Evolutionary conservation across 2,329 filamentous ascomycete species (phyloP), one percentile per base, ranked within the genome.

Genomic region (Colletotrichum gloeosporioides): DNA sequence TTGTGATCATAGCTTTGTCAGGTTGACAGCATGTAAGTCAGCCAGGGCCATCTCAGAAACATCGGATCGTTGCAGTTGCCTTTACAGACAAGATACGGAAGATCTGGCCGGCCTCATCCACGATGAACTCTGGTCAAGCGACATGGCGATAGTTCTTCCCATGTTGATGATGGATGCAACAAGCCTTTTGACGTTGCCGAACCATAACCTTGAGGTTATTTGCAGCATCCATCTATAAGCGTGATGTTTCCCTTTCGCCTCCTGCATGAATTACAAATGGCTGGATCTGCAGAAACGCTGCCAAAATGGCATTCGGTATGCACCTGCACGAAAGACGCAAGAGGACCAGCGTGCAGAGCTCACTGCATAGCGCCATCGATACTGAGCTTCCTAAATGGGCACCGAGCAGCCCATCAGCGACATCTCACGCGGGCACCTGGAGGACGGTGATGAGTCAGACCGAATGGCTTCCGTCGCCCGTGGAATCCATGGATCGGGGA

Each of bases 361-460:
- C 22, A 18, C 27, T 29, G 44, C 27, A 22, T 53, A 53, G 44
- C n/a, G 25, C 16, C 18, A 68, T 59, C 27, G 10, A 32, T 25
- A 53, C n/a, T 36, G 62, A 44, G 62, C 70, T 73, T 76, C 70
- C 73, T 73, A 69, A 29, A 31, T 5, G 70, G 69, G 57, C 5
- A 34, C 13, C 29, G 25, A 55, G 8, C 36, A 27, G n/a, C 15
- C 27, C 53, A 39, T 27, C 44, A 27, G 22, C 16, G 55, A 49
- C 36, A 29, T 27, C 16, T 16, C 16, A 61, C 31, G 22, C 27
- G 61, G 57, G 31, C 22, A 49, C 34, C 22, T 13, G 16, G 25
- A 31, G 55, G 59, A 32, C 53, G 29, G 27, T 27, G 25, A 57
- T 73, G 73, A 76, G 73, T 76, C 73, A 76, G 69, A 73, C 70